A percentile compares a stretch with the other conserved stretches of the same genome.
phyloP scores from a whole-genome alignment of 805 yeast genomes.

The Wickerhamia fluorescens region DNA sequence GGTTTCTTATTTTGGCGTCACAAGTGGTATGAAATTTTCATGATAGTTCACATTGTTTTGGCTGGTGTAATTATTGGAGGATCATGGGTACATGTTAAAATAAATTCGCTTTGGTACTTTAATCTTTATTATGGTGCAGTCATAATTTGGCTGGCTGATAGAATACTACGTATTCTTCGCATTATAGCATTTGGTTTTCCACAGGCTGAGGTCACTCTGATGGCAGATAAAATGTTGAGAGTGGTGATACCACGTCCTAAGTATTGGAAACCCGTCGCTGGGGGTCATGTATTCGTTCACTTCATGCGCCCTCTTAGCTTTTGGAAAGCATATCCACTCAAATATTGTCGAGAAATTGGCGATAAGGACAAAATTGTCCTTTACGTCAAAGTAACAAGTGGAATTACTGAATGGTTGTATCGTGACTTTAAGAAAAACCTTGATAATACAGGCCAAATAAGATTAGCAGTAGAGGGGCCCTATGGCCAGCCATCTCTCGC shows the following conservation, averaged over 20 bases:
- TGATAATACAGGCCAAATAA: slow-evolving; percentile 17
- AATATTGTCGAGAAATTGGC: slow-evolving; percentile 7
- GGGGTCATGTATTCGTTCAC: slow-evolving; percentile 57
- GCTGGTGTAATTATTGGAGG: slow-evolving; percentile 39
- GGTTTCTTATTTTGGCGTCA: slow-evolving; percentile 25
- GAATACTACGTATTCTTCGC: slow-evolving; percentile 49
- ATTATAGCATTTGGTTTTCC: slow-evolving; percentile 55
- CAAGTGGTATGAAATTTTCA: slow-evolving; percentile 28
- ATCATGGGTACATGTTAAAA: slow-evolving; percentile 39
- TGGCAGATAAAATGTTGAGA: slow-evolving; percentile 40
- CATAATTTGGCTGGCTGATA: slow-evolving; percentile 67
- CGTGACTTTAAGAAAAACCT: slow-evolving; percentile 20
- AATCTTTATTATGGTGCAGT: slow-evolving; percentile 37
- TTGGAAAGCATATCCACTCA: slow-evolving; percentile 65
- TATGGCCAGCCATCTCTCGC: slow-evolving; percentile 52
- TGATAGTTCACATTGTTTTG: slow-evolving; percentile 26
- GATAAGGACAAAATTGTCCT: slow-evolving; percentile 15
- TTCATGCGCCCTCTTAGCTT: slow-evolving; percentile 38
- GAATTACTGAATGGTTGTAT: slow-evolving; percentile 27
- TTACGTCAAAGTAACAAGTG: slow-evolving; percentile 31
- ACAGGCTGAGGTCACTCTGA: slow-evolving; percentile 35
- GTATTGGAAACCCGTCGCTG: slow-evolving; percentile 51
- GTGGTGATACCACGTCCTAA: slow-evolving; percentile 45
- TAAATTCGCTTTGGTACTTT: slow-evolving; percentile 25
- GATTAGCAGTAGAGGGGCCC: slow-evolving; percentile 56